Evolutionary conservation across 1,284 basidiomycete species (phyloP).

Genomic region (Ceratobasidium sp.): DNA sequence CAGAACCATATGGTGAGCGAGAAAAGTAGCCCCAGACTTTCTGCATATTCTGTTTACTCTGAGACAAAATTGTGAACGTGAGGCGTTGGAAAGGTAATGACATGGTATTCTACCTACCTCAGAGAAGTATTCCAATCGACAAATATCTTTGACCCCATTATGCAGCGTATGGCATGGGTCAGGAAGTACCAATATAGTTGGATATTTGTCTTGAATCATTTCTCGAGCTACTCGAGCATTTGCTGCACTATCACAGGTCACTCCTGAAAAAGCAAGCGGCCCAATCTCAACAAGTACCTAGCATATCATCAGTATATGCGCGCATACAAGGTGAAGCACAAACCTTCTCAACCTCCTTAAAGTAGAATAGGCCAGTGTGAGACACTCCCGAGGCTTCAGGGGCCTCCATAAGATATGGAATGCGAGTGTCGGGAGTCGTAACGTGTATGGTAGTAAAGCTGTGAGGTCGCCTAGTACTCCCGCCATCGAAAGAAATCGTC

Average conservation of each 20-base stretch:
- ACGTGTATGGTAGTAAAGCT: conserved; percentile 51
- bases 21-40: conserved; percentile 48
- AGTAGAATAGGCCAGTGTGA: conserved; percentile 37
- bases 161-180: conserved; percentile 54
- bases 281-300: conserved; percentile 51
- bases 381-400: conserved; percentile 43
- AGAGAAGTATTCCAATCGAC: conserved; percentile 49
- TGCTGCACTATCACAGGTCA: conserved; percentile 53
- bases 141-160: conserved; percentile 52
- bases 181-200: conserved; percentile 50
- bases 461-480: conserved; percentile 41
- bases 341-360: conserved; percentile 26
- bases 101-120: neutral
- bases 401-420: conserved; percentile 47
- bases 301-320: conserved; percentile 40
- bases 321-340: neutral
- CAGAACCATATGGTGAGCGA: conserved; percentile 49
- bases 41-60: conserved; percentile 42
- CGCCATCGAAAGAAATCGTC: conserved; percentile 47
- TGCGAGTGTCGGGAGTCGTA: conserved; percentile 44
- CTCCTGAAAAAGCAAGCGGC: conserved; percentile 47
- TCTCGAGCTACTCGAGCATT: conserved; percentile 51
- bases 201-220: conserved; percentile 46
- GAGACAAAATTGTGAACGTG: neutral
- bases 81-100: too few species aligned